Evolutionary conservation across 2,329 filamentous ascomycete species (phyloP), one percentile per base, ranked within the genome.

Genomic region (Colletotrichum ledebouriae): DNA sequence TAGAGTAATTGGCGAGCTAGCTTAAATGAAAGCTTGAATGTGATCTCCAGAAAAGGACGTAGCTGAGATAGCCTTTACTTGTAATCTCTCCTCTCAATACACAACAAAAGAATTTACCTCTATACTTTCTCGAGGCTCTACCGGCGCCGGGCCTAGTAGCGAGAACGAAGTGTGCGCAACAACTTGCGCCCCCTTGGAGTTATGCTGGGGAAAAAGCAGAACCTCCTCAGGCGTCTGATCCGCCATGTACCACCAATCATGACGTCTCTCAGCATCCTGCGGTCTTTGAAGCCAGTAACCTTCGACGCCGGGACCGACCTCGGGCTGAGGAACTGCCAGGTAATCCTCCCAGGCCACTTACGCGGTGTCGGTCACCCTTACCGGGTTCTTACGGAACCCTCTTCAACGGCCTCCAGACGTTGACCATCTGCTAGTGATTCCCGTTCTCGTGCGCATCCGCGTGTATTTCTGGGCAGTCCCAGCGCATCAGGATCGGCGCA

Each of bases 301-400:
- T 29, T 63, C 60, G 13, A 63, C 60, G 0, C 60, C 60, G 9
- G 60, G 60, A 2, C 60, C 60, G 1, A 63, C 52, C 22, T 63
- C 60, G 20, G 52, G 60, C 44, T 63, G 60, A 7, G 60, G 60
- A 6, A 63, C 61, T 2, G 33, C 42, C 41, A 63, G 29, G 33
- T 63, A 63, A 34, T 63, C 61, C 9, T 63, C 44, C 61, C 61
- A 63, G 2, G 61, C 61, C 61, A 58, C 58, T 12, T 52, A 63
- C 3, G 52, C n/a, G 2, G 52, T 63, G 6, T 50, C 41, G 9
- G 42, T 52, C 11, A 63, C 60, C 11, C 52, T 50, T 1, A 63
- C 52, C 9, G 52, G 52, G 34, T 50, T 63, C 34, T 58, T 63
- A n/a, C 60, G 17, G 60, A 20, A 63, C 60, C 52, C 44, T 63